Conservation (phyloP, 495 filamentous ascomycete species). For the Aspergillus hancockii region DNA sequence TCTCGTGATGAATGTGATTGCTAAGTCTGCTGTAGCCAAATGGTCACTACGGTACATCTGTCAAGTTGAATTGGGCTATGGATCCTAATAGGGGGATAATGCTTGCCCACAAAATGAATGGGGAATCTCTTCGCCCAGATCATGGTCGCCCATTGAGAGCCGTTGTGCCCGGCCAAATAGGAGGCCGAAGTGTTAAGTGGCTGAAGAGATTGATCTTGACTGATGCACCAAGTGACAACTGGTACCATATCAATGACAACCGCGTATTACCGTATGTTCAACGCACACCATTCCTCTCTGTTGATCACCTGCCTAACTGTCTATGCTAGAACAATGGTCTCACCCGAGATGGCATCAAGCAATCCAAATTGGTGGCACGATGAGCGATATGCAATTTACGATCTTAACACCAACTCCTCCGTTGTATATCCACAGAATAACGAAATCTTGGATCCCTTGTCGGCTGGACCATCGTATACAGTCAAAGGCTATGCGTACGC, state of each 20-base stretch:
- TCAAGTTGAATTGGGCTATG: constrained; percentile 88
- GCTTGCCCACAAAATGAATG: constrained; percentile 93
- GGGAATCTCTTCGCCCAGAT: constrained; percentile 78
- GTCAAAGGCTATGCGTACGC: constrained; percentile 86
- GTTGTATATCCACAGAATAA: constrained; percentile 81
- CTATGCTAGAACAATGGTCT: constrained; percentile 66
- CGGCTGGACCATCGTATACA: constrained; percentile 56
- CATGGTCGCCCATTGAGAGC: constrained; percentile 84
- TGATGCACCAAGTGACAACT: constrained; percentile 80
- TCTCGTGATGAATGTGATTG: not conserved
- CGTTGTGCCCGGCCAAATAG: constrained; percentile 91
- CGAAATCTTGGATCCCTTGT: constrained; percentile 61
- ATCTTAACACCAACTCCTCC: constrained; percentile 86
- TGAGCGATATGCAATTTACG: constrained; percentile 93
- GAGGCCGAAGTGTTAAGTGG: constrained; percentile 95
- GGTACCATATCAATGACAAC: constrained; percentile 97
- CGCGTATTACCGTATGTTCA: constrained; percentile 70
- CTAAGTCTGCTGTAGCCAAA: constrained; percentile 61
- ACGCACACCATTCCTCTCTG: not conserved
- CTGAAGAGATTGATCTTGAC: constrained; percentile 82
- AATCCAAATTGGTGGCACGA: constrained; percentile 84
- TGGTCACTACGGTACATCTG: constrained; percentile 85
- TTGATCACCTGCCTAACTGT: constrained; percentile 5
- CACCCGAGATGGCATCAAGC: constrained; percentile 75
- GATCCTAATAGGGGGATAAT: constrained; percentile 84